A percentile compares a stretch with the other conserved stretches of the same genome.
These are phyloP conservation scores for Stentor coeruleus DNA, from an alignment of 73 alveolate genomes.

Conservation along the genomic window DNA sequence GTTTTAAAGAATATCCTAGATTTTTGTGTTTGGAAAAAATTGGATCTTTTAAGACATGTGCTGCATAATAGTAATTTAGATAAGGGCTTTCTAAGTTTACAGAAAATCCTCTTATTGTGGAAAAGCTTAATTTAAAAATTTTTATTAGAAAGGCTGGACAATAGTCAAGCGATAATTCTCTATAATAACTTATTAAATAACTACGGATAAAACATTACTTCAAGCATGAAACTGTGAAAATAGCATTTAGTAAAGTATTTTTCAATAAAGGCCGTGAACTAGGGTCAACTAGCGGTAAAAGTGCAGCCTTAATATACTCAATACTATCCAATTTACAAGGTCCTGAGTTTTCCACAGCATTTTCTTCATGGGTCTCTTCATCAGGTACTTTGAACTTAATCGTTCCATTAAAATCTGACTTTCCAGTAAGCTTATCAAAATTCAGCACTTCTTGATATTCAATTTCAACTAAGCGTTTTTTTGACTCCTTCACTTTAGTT, in stretches of 20 bases:
- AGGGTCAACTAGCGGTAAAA: slow-evolving; percentile 4
- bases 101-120: too few relatives aligned
- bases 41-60: too few relatives aligned
- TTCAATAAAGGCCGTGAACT: background rate
- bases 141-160: too few relatives aligned
- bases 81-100: too few relatives aligned
- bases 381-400: slow-evolving; percentile 10
- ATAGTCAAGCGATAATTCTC: too few relatives aligned
- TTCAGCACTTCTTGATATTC: background rate
- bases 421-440: slow-evolving; percentile 3
- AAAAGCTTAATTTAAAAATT: too few relatives aligned
- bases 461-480: background rate
- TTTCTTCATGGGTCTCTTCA: background rate
- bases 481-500: background rate
- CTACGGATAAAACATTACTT: too few relatives aligned
- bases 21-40: too few relatives aligned
- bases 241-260: background rate
- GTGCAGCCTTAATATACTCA: slow-evolving; percentile 10
- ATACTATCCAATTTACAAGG: background rate
- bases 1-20: too few relatives aligned
- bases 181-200: too few relatives aligned
- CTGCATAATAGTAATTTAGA: too few relatives aligned
- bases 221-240: background rate
- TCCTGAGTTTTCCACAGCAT: background rate
- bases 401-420: background rate